Evolutionary conservation across 805 yeast genomes (phyloP).

Genomic region (Candida germanica): DNA sequence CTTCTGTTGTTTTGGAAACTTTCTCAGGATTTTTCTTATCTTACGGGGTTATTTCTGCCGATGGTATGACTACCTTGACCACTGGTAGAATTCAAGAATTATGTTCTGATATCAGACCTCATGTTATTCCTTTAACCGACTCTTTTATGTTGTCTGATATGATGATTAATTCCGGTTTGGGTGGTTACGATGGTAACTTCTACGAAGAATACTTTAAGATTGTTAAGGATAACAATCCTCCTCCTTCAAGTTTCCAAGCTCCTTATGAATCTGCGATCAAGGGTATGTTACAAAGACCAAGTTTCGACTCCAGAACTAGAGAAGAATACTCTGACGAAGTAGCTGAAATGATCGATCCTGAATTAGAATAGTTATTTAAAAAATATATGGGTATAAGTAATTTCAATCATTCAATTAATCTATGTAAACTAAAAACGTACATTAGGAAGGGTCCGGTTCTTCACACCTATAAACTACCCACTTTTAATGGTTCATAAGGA

Average conservation of each 20-base stretch:
- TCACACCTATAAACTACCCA: constrained; percentile 21
- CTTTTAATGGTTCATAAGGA: constrained; percentile 32
- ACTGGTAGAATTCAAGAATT: constrained; percentile 28
- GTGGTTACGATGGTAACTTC: constrained; percentile 42
- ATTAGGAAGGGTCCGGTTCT: too few relatives aligned
- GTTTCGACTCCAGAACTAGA: constrained; percentile 38
- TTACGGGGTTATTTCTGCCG: constrained; percentile 28
- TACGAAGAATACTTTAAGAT: constrained; percentile 41
- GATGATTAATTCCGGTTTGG: constrained; percentile 43
- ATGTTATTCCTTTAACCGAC: constrained; percentile 41
- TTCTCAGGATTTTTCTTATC: constrained; percentile 37
- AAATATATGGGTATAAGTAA: not conserved
- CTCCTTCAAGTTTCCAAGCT: constrained; percentile 35
- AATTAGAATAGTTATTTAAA: constrained; percentile 9
- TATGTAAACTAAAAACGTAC: too few relatives aligned
- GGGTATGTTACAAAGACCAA: constrained; percentile 39
- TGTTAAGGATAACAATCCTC: constrained; percentile 35
- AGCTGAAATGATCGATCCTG: constrained; percentile 25
- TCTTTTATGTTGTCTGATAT: constrained; percentile 43
- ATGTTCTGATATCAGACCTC: constrained; percentile 37
- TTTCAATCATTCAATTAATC: too few relatives aligned
- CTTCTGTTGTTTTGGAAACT: constrained; percentile 28
- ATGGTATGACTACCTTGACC: constrained; percentile 27
- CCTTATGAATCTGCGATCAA: constrained; percentile 37
- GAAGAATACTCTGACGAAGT: constrained; percentile 35